Evolutionary conservation across 768 basidiomycete genomes (phyloP).

Genomic region (Xanthoconium stramineum): DNA sequence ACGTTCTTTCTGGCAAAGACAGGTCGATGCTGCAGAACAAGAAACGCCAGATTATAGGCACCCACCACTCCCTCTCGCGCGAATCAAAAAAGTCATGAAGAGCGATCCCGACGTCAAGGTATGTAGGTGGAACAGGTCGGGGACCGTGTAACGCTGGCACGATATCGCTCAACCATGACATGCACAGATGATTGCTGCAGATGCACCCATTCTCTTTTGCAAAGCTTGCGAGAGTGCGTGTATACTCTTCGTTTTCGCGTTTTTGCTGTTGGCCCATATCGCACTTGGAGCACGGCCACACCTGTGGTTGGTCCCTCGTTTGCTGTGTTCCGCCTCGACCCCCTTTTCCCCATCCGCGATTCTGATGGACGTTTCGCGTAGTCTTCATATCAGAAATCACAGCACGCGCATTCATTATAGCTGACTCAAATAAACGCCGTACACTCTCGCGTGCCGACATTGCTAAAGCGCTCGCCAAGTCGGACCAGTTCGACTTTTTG

Average conservation of each 20-base stretch:
- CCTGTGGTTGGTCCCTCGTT: too few relatives aligned
- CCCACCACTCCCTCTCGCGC: slow-evolving; percentile 84
- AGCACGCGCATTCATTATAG: slow-evolving; percentile 90
- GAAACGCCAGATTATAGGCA: slow-evolving; percentile 88
- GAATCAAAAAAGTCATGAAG: slow-evolving; percentile 99
- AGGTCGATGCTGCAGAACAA: slow-evolving; percentile 81
- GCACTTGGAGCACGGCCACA: slow-evolving; percentile 2
- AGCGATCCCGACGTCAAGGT: slow-evolving; percentile 97
- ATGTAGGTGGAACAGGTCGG: slow-evolving; percentile 21
- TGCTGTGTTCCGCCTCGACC: background rate
- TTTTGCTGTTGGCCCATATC: background rate
- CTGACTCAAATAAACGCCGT: slow-evolving; percentile 94
- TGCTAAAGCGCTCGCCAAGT: slow-evolving; percentile 85
- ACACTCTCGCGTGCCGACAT: slow-evolving; percentile 93
- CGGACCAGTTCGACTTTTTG: slow-evolving; percentile 96
- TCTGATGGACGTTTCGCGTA: slow-evolving; percentile 27
- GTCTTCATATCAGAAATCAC: slow-evolving; percentile 99
- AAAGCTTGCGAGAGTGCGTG: slow-evolving; percentile 96
- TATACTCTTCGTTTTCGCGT: background rate
- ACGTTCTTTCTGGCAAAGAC: slow-evolving; percentile 86
- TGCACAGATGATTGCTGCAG: slow-evolving; percentile 92
- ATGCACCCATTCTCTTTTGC: slow-evolving; percentile 94
- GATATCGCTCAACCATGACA: slow-evolving; percentile 2
- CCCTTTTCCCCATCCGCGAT: background rate
- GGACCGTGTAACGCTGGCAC: too few relatives aligned